Base-by-base conservation (phyloP, 2,329 filamentous ascomycete species). In the Exophiala spinifera region DNA sequence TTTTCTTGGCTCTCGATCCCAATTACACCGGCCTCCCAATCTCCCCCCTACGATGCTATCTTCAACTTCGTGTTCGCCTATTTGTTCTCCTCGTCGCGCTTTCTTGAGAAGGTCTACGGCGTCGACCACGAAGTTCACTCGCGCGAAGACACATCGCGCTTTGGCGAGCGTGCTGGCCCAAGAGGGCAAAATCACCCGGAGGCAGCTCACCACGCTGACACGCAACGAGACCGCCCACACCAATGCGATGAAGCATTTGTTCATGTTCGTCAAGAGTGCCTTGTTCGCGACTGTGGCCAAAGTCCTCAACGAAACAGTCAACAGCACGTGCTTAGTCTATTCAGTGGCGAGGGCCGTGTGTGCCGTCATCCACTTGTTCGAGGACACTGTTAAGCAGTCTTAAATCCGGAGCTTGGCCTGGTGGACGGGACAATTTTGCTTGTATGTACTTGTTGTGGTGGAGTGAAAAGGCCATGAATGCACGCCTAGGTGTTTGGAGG, bases 91-190 rank as follows among this genome's bases (percentile, higher is more conserved):
- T 72, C 70, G 49, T 66, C 69, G 0, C 71, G 73, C 3, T 57
- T 56, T 4, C 56, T 63, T 25, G 75, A 74, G 53, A 42, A 63
- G 1, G 50, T 46, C 46, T 61, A 66, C 64, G 69, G 11, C 53
- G 44, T 78, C 56, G 76, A 79, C 64, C 75, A 79, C 65, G 74
- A 79, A 44, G 68, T 66, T 15, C 71, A 69, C 25, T 76, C 77
- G 0, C 70, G 76, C 17, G 68, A 76, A 51, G 76, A 79, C 60
- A 64, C 78, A 1, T 57, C 55, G 43, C 74, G 74, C 58, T 78
- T 76, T 62, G 76, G 76, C 53, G 70, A 73, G 4, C 64, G 63
- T 6, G 73, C 74, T 14, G 71, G n/a, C 77, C 8, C 63, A 63
- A 3, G 70, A 72, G 2, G 74, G 74, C 3, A 76, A 76, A 59